Evolutionary conservation across 352 stramenopile genomes (phyloP), one percentile per base, ranked within the genome.

Genomic region (Phytophthora citrophthora): DNA sequence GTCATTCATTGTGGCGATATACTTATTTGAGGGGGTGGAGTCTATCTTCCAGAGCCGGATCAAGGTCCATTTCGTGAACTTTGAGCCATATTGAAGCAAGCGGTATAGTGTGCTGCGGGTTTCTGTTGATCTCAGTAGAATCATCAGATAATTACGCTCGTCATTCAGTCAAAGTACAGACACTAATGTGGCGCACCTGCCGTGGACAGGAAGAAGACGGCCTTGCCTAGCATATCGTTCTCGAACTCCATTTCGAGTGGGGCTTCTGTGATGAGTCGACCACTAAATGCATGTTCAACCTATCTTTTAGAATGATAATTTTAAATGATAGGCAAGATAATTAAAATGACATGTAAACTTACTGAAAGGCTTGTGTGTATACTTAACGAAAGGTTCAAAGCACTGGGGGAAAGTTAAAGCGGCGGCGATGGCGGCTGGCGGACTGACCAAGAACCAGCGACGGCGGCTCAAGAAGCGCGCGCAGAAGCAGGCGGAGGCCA

Each of bases 361-460:
- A 8, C 26, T 29, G 26, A 29, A 29, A 29, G 26, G 26, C 26
- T 29, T 7, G 0, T 7, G 3, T 29, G 26, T 29, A 56, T 56
- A 38, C 50, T 48, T 48, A 29, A 15, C 40, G 13, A 13, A 26
- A 49, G 34, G 36, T 57, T 12, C n/a, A 16, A 50, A 48, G 29
- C 40, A 43, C 7, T 46, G 40, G 49, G 41, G 53, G 13, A 59
- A 41, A 68, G 52, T 38, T 65, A 51, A 73, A 52, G 54, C 54
- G 67, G 61, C 54, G 26, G 24, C 16, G 38, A 78, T 74, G 70
- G 54, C 40, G 27, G 39, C 54, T 53, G 45, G 36, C 31, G 66
- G 70, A 74, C 64, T 91, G 55, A 92, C 88, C 23, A 96, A 96
- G 76, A 96, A 95, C 70, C 80, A 93, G 64, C 75, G 81, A 39